phyloP scores from a whole-genome alignment of 768 basidiomycete genomes.

The Mycena alexandri region DNA sequence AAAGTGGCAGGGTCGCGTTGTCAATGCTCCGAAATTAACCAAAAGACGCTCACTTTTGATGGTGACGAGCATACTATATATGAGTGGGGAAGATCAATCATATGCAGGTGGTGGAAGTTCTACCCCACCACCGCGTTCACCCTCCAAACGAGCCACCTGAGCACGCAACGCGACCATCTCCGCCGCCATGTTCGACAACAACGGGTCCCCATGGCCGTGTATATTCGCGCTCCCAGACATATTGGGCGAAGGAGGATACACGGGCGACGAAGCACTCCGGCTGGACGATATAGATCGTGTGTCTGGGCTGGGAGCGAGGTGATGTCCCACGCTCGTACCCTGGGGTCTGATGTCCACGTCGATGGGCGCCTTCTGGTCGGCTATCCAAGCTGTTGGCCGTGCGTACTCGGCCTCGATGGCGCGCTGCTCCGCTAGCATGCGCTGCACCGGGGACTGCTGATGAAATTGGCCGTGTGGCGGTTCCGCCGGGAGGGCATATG shows the following conservation, averaged over 20 bases:
- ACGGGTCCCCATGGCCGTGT: constrained; percentile 3
- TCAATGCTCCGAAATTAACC: too few relatives aligned
- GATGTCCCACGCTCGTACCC: too few relatives aligned
- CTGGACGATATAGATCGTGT: too few relatives aligned
- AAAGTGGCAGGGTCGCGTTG: too few relatives aligned
- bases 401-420: constrained; percentile 32
- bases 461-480: too few relatives aligned
- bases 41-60: too few relatives aligned
- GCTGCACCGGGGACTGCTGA: background rate
- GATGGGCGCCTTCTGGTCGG: constrained; percentile 1
- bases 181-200: constrained; percentile 31
- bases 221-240: too few relatives aligned
- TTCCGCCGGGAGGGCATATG: too few relatives aligned
- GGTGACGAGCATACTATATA: too few relatives aligned
- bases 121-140: background rate
- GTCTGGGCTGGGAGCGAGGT: too few relatives aligned
- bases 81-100: constrained; percentile 13
- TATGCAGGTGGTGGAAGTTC: constrained; percentile 25
- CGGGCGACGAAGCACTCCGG: too few relatives aligned
- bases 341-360: background rate
- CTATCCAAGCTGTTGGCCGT: constrained; percentile 14
- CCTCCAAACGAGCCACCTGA: constrained; percentile 36
- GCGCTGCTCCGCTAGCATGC: constrained; percentile 31
- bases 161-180: constrained; percentile 34
- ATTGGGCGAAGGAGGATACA: too few relatives aligned